Evolutionary conservation across 805 yeast genomes (phyloP).

Genomic region (Teunomyces aglyptinius): DNA sequence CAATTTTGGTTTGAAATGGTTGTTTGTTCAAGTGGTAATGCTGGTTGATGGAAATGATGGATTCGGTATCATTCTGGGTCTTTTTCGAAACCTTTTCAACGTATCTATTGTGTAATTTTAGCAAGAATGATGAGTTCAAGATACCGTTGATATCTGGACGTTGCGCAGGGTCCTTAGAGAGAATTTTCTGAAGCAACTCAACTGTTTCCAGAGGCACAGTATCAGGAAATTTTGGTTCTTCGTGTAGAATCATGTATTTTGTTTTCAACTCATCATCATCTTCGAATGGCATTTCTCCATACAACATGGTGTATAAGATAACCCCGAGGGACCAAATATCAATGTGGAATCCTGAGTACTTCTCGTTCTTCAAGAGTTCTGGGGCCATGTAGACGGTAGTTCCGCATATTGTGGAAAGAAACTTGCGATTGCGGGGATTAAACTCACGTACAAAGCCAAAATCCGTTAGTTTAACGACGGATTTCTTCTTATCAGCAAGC

Average conservation of each 20-base stretch:
- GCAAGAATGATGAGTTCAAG: constrained; percentile 33
- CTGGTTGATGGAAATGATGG: constrained; percentile 39
- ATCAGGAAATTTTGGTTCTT: constrained; percentile 59
- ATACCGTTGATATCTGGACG: constrained; percentile 53
- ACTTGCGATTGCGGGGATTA: constrained; percentile 40
- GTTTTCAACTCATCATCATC: constrained; percentile 72
- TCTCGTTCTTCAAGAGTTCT: constrained; percentile 66
- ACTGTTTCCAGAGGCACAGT: constrained; percentile 49
- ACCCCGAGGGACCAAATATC: constrained; percentile 95
- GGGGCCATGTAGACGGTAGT: constrained; percentile 98
- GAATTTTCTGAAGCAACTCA: constrained; percentile 49
- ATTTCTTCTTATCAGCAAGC: constrained; percentile 49
- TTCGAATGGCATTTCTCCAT: constrained; percentile 90
- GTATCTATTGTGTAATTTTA: constrained; percentile 29
- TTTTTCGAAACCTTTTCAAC: constrained; percentile 15
- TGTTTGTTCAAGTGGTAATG: constrained; percentile 28
- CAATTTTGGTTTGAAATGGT: constrained; percentile 60
- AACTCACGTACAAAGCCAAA: constrained; percentile 91
- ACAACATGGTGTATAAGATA: constrained; percentile 76
- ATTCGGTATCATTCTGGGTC: constrained; percentile 31
- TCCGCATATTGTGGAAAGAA: constrained; percentile 85
- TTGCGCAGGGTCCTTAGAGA: constrained; percentile 61
- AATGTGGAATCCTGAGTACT: constrained; percentile 74
- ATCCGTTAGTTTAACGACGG: constrained; percentile 77
- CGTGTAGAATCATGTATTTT: constrained; percentile 56